Evolutionary conservation across 2,329 filamentous ascomycete genomes (phyloP), one percentile per base, ranked within the genome.

Genomic region (Aspergillus sp.): DNA sequence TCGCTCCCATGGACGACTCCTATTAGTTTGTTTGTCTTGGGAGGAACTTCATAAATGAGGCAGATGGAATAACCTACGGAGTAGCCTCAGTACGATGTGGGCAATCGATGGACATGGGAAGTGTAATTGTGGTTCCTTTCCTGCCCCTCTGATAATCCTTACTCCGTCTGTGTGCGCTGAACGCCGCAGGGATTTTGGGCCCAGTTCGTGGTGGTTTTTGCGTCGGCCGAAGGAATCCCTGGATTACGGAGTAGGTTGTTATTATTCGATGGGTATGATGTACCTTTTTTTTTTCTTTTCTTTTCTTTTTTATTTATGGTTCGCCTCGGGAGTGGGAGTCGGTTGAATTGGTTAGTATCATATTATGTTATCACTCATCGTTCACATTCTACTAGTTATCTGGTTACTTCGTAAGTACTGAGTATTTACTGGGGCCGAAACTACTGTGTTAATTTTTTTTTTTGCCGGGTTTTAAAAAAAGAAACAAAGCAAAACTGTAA

Each of bases 161-260:
- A 36, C 32, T 42, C 36, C 36, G 50, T 24, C 4, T 5, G 2
- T 24, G 22, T 46, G 31, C 29, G 26, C 36, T 20, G 22, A 29
- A 29, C 26, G 26, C 26, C 26, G 6, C 42, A 22, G 26, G 16
- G 26, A 47, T 26, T 31, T 52, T 47, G 49, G 55, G 46, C 26
- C 50, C 49, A 53, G 55, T 57, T 36, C 50, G 55, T 57, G 32
- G 49, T 11, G 16, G 18, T 6, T 46, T 42, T 47, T 26, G 20
- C 24, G 32, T 57, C 55, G 55, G 46, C 56, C 56, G 56, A 54
- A 54, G 51, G 52, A 58, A 54, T 54, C 22, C 14, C 18, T 47
- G 46, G 16, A 7, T 49, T 58, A 51, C 22, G 54, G 54, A 24
- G 22, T 22, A 22, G 22, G 22, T 22, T 2, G 22, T 56, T 47